Base-by-base conservation (phyloP, 768 basidiomycete genomes). In the Favolaschia claudopus region DNA sequence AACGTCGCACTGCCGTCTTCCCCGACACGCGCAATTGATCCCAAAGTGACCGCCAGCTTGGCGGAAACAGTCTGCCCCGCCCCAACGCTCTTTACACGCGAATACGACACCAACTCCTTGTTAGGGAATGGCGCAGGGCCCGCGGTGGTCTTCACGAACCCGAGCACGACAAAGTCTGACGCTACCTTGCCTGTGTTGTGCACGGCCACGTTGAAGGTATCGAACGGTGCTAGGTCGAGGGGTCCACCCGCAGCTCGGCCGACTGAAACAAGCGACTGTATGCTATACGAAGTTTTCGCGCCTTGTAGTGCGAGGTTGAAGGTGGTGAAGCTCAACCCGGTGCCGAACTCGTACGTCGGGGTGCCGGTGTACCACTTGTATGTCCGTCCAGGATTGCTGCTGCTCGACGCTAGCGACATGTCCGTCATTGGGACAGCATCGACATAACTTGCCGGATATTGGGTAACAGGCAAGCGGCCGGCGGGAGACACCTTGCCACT, bases 311-410 rank as follows among this genome's bases (percentile, higher is more conserved):
- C 65, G 44, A 80, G 67, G 17, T 44, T 55, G 71, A 87, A 86
- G 7, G 72, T 80, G 5, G 84, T 85, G 70, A 77, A 86, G 66
- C 85, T 84, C 46, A 84, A 70, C 19, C 85, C 85, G 48, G 76
- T 76, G 17, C 84, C 85, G 62, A 85, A 85, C 51, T 79, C 77
- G 66, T 77, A 83, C 19, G 85, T 74, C n/a, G 84, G 79, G 15
- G 75, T 74, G 14, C 77, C 82, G 22, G 73, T 76, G 72, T 79
- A 85, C 85, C 84, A 87, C 60, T 79, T 83, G 71, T 86, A 86
- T 9, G 85, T 85, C 31, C 85, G 77, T 12, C 85, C 85, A 0
- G 85, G 84, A 61, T 78, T 82, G 43, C 74, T 74, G 28, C 70
- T 62, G 63, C 75, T 79, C 7, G 84, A 82, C 20, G 81, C 83